Evolutionary conservation across 352 stramenopile species (phyloP).

Genomic region (Globisporangium nunn): DNA sequence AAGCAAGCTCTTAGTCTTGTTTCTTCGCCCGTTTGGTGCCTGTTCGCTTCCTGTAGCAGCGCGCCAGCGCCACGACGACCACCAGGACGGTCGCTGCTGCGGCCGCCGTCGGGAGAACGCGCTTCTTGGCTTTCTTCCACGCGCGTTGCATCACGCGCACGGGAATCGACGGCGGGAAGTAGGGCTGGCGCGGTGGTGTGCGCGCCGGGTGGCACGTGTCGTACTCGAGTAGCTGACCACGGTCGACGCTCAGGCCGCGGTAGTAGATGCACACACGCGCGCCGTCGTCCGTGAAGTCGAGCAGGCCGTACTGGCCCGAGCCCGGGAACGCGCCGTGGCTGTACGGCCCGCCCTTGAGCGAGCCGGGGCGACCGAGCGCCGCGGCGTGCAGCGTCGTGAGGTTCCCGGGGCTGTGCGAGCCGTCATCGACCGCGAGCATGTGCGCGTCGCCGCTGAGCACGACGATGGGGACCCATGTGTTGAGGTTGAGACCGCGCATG

Average conservation of each 20-base stretch:
- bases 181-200: conserved; percentile 44
- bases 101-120: neutral
- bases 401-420: conserved; percentile 60
- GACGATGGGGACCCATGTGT: conserved; percentile 66
- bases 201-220: conserved; percentile 65
- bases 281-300: conserved; percentile 76
- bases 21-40: neutral
- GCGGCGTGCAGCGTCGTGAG: conserved; percentile 77
- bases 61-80: neutral
- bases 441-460: conserved; percentile 85
- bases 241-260: conserved; percentile 50
- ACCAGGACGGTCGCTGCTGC: neutral
- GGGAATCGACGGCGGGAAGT: conserved; percentile 53
- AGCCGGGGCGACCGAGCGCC: conserved; percentile 68
- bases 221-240: conserved; percentile 61
- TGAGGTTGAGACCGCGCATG: conserved; percentile 55
- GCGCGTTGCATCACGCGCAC: conserved; percentile 46
- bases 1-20: neutral
- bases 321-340: conserved; percentile 78
- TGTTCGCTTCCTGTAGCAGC: neutral
- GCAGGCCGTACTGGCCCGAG: conserved; percentile 70
- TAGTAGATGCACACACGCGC: conserved; percentile 60
- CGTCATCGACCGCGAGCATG: conserved; percentile 86
- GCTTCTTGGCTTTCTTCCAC: conserved; percentile 50
- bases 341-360: conserved; percentile 84